Conservation (phyloP, 805 yeast genomes). For the Candida verbasci region DNA sequence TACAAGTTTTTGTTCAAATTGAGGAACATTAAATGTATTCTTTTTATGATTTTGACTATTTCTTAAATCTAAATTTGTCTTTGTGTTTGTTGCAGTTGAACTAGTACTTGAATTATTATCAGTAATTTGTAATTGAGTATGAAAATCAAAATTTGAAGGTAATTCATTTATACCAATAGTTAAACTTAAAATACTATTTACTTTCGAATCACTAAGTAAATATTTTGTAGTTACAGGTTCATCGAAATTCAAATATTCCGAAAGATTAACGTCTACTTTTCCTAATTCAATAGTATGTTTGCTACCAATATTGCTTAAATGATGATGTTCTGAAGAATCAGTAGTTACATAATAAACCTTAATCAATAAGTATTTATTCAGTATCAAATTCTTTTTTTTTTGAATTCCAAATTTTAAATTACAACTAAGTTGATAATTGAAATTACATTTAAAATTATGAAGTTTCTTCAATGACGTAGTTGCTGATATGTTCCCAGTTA, state of each 20-base stretch:
- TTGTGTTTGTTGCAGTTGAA: neutral
- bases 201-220: conserved; percentile 70
- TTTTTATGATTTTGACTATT: conserved; percentile 1
- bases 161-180: conserved; percentile 49
- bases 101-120: conserved; percentile 16
- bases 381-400: conserved; percentile 32
- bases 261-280: conserved; percentile 55
- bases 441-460: conserved; percentile 37
- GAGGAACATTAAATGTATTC: conserved; percentile 31
- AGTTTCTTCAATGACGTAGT: conserved; percentile 29
- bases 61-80: neutral
- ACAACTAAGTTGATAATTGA: conserved; percentile 29
- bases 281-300: conserved; percentile 50
- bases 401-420: conserved; percentile 39
- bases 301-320: neutral
- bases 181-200: conserved; percentile 72
- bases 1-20: conserved; percentile 37
- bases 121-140: conserved; percentile 35
- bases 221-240: conserved; percentile 56
- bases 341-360: conserved; percentile 34
- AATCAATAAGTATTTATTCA: conserved; percentile 39
- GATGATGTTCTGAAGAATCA: conserved; percentile 10
- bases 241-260: conserved; percentile 63
- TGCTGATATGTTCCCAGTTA: conserved; percentile 15
- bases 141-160: conserved; percentile 35